Conservation (phyloP, 495 filamentous ascomycete species). For the Penicillium macrosclerotiorum region DNA sequence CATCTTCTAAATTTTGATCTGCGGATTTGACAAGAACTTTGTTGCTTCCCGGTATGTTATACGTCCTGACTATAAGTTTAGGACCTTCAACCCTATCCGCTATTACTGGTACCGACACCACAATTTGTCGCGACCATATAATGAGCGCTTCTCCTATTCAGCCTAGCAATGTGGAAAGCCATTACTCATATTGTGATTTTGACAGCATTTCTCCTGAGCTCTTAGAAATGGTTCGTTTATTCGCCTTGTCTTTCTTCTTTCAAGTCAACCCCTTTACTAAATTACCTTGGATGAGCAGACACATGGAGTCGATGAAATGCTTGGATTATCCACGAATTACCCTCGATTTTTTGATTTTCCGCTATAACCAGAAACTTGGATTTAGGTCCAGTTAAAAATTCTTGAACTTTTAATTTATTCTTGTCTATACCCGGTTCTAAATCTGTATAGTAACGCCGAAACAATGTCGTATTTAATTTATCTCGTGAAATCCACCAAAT, state of each 20-base stretch:
- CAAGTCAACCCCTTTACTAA: not conserved
- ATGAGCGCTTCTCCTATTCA: too few species aligned
- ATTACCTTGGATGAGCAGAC: slow-evolving; percentile 1
- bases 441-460: slow-evolving; percentile 10
- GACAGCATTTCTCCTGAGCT: too few species aligned
- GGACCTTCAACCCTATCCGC: too few species aligned
- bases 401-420: not conserved
- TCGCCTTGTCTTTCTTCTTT: too few species aligned
- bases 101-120: too few species aligned
- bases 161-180: too few species aligned
- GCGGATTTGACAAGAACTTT: too few species aligned
- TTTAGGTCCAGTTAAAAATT: not conserved
- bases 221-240: slow-evolving; percentile 5
- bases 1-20: too few species aligned
- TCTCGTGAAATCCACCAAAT: slow-evolving; percentile 1
- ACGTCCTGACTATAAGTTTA: too few species aligned
- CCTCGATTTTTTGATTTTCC: slow-evolving; percentile 5
- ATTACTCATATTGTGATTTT: too few species aligned
- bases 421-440: not conserved
- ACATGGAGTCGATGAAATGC: slow-evolving; percentile 13
- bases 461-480: slow-evolving; percentile 13
- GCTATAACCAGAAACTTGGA: not conserved
- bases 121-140: too few species aligned
- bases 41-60: too few species aligned
- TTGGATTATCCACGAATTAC: slow-evolving; percentile 10